phyloP scores from a whole-genome alignment of 805 yeast species.

The Candida xyloterini region DNA sequence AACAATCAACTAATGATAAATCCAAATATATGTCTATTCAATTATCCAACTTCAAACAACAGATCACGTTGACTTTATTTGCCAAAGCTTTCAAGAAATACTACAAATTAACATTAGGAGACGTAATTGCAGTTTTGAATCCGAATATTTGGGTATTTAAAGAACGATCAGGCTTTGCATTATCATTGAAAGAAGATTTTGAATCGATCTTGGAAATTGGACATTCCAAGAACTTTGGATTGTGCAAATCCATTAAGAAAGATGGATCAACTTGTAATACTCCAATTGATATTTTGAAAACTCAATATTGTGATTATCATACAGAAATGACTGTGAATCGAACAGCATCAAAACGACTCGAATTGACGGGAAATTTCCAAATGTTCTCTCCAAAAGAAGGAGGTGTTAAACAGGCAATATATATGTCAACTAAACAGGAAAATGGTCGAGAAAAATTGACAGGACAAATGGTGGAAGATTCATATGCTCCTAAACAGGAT shows the following conservation, averaged over 20 bases:
- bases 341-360: slow-evolving; percentile 65
- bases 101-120: slow-evolving; percentile 75
- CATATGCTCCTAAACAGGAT: slow-evolving; percentile 25
- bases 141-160: slow-evolving; percentile 53
- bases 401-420: slow-evolving; percentile 42
- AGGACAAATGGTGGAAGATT: slow-evolving; percentile 26
- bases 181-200: slow-evolving; percentile 49
- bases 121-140: slow-evolving; percentile 68
- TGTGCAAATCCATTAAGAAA: slow-evolving; percentile 50
- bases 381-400: slow-evolving; percentile 53
- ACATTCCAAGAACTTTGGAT: slow-evolving; percentile 59
- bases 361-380: slow-evolving; percentile 60
- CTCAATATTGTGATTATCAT: slow-evolving; percentile 70
- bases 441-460: slow-evolving; percentile 26
- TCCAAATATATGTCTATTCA: slow-evolving; percentile 58
- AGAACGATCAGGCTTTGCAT: slow-evolving; percentile 42
- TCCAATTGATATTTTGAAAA: slow-evolving; percentile 53
- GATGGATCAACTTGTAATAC: slow-evolving; percentile 54
- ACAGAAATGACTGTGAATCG: slow-evolving; percentile 52
- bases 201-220: slow-evolving; percentile 73
- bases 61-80: slow-evolving; percentile 59
- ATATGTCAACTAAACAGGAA: slow-evolving; percentile 27
- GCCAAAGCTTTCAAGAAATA: slow-evolving; percentile 65
- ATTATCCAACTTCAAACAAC: slow-evolving; percentile 64
- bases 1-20: slow-evolving; percentile 37